A percentile compares a stretch with the other conserved stretches of the same genome.
Conservation (phyloP, 257 asterid species). For the Thymus quinquecostatus region DNA sequence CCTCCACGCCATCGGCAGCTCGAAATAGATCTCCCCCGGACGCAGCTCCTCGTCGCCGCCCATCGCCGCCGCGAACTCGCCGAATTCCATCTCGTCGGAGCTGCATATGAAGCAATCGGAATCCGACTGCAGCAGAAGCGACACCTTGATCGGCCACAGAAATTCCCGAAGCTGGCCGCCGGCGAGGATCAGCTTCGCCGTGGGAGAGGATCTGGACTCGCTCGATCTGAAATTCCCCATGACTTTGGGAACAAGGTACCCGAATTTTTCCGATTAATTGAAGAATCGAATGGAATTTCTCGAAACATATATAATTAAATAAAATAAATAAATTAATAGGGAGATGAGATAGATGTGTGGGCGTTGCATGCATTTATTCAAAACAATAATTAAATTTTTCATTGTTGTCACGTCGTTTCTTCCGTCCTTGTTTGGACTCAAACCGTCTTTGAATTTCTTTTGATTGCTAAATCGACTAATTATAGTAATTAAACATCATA, state of each 20-base stretch:
- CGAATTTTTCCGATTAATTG: neutral
- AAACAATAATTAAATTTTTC: constrained; percentile 11
- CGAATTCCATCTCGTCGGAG: constrained; percentile 79
- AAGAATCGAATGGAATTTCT: neutral
- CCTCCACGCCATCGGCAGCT: constrained; percentile 59
- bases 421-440: constrained; percentile 40
- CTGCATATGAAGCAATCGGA: constrained; percentile 67
- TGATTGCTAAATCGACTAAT: constrained; percentile 20
- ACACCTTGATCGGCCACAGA: constrained; percentile 66
- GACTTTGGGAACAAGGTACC: neutral
- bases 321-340: neutral
- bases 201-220: constrained; percentile 50
- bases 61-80: constrained; percentile 48
- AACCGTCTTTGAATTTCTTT: constrained; percentile 24
- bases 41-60: constrained; percentile 60
- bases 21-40: constrained; percentile 79
- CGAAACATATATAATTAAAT: no score
- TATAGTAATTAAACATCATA: constrained; percentile 10
- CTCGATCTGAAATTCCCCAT: constrained; percentile 74
- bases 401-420: constrained; percentile 38
- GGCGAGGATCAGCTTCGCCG: constrained; percentile 61
- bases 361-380: constrained; percentile 28
- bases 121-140: constrained; percentile 44
- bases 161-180: constrained; percentile 70
- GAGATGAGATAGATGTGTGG: neutral